These are phyloP conservation scores for Sorghum bicolor DNA, from an alignment of 176 grass and related monocot species.

Conservation along the genomic window DNA sequence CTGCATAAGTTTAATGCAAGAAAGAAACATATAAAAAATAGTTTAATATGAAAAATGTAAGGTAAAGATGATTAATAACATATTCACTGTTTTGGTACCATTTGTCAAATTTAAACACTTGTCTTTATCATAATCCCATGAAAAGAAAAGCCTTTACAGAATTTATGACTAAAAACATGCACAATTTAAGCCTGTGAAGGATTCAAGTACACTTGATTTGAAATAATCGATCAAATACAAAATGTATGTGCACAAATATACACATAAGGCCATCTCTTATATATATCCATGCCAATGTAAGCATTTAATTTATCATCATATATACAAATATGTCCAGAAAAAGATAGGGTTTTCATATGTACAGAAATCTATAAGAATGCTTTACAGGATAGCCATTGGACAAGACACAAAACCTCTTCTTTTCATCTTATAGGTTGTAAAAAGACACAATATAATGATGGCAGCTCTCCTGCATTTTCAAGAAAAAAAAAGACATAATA, in stretches of 20 bases:
- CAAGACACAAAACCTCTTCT: not conserved
- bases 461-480: too few relatives aligned
- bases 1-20: conserved; percentile 31
- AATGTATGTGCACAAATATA: not conserved
- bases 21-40: conserved; percentile 8
- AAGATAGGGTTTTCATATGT: not conserved
- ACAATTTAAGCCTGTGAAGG: not conserved
- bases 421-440: not conserved
- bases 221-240: not conserved
- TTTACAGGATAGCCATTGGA: not conserved
- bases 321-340: not conserved
- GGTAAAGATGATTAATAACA: not conserved
- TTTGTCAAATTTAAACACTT: not conserved
- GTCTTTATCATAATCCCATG: not conserved
- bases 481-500: not conserved
- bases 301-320: not conserved
- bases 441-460: not conserved
- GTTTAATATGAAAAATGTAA: not conserved
- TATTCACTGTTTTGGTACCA: not conserved
- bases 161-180: not conserved
- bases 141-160: not conserved
- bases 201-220: not conserved
- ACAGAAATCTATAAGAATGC: not conserved
- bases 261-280: not conserved
- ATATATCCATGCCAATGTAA: not conserved